Evolutionary conservation across 208 protist species (phyloP), one percentile per base, ranked within the genome.

Genomic region (Crithidia fasciculata): DNA sequence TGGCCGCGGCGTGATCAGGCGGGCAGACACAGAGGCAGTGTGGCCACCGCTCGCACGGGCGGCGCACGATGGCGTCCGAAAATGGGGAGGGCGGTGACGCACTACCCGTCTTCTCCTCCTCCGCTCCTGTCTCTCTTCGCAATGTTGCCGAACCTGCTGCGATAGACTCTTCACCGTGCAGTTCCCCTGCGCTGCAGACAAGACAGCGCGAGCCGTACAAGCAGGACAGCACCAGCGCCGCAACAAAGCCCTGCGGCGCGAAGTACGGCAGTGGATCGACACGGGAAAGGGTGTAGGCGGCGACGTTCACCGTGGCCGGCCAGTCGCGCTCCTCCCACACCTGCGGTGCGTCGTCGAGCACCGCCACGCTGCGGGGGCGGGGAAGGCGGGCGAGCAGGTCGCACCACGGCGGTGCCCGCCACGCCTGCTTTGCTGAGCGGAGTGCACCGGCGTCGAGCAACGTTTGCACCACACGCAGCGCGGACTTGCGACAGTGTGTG

Each of bases 281-380:
- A 6, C 91, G 81, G 13, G 69, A 15, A 2, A 94, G 71, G 5
- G 91, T 96, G 82, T 94, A 96, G 16, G 91, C 83, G 8, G 79
- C 75, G 61, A 94, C 73, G 54, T 72, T 45, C 8, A 94, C 84
- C 9, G 87, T 91, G 69, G 71, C 76, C 9, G 63, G 79, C 91
- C 91, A 96, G 69, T 96, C 91, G 28, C 45, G 60, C 63, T 80
- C 68, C 16, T 28, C 61, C 89, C 91, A 96, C 45, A 92, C 83
- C 54, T 94, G 91, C 44, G 88, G 87, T 0, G 83, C 61, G 71
- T 96, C 91, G 70, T 96, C 91, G 15, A 96, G 67, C 39, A 94
- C 78, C 4, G 83, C 88, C 12, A 96, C 78, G 66, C 81, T 87
- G 60, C 90, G 82, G 4, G 87, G 61, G 40, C 70, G 73, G 13